Conservation (phyloP, 768 basidiomycete genomes). For the Tephrocybe rancida region DNA sequence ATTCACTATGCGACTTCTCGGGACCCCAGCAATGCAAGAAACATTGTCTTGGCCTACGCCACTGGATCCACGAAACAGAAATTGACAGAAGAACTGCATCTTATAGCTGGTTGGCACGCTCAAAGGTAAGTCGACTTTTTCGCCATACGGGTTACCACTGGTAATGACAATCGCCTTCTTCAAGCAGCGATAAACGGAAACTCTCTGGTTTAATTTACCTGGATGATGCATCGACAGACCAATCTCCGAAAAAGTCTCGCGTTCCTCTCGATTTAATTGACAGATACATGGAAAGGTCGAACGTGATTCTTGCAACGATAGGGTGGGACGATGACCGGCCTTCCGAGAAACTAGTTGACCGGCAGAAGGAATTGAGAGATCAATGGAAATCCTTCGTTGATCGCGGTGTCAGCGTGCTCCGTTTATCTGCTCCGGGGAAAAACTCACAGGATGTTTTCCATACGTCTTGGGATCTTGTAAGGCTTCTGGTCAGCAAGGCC, state of each 20-base stretch:
- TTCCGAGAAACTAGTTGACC: not conserved
- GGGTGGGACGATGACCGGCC: not conserved
- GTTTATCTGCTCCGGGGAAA: not conserved
- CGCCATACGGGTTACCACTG: not conserved
- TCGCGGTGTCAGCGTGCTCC: not conserved
- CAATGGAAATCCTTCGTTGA: not conserved
- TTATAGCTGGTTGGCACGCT: not conserved
- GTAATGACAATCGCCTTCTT: not conserved
- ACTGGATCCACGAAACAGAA: not conserved
- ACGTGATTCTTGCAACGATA: not conserved
- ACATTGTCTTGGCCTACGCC: not conserved
- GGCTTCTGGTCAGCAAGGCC: not conserved
- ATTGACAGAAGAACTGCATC: not conserved
- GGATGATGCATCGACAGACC: not conserved
- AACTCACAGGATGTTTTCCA: not conserved
- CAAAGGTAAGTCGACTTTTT: not conserved
- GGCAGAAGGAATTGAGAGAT: not conserved
- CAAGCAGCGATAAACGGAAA: not conserved
- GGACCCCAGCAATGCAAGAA: not conserved
- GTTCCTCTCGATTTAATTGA: not conserved
- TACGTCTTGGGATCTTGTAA: not conserved
- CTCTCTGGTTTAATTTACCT: slow-evolving; percentile 9
- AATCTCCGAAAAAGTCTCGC: not conserved
- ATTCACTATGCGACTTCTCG: not conserved
- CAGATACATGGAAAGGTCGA: not conserved